Base-by-base conservation (phyloP, 805 yeast genomes). In the Wickerhamiella sergipiensis region DNA sequence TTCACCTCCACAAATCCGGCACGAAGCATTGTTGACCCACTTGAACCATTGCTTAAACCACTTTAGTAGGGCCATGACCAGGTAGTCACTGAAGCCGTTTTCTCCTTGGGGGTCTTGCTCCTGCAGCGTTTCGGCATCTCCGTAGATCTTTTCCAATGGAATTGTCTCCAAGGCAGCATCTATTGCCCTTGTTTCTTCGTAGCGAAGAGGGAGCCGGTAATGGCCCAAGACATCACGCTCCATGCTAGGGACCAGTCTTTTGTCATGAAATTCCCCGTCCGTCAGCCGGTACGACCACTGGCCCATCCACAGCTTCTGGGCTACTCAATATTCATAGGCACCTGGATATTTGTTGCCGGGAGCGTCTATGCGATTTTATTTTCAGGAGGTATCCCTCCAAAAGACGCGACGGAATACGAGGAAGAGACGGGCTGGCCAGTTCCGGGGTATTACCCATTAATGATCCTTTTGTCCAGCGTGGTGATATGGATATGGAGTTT, bases 1-100 rank as follows among this genome's bases (percentile, higher is more conserved):
- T 26, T 74, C 70, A 49, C 69, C 59, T n/a, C 70, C 72, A 63
- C 95, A 84, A 0, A 48, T 48, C 0, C 68, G 61, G 57, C 95
- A 85, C 10, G 69, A 62, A 0, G 92, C 87, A 38, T 73, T 73
- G 59, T 83, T 83, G 8, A 85, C 80, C 97, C 97, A 90, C 24
- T 67, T 70, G 68, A 90, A 90, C 68, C 85, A 88, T 40, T 79
- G 70, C 58, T 86, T 87, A 69, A 82, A 90, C 81, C 86, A 83
- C 46, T 53, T 65, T 13, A 83, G 65, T 31, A 81, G 61, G 53
- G 77, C 83, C 54, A 69, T 70, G 0, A 83, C 82, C 2, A 83
- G 55, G 26, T 73, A 67, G 60, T 83, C 90, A 39, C 76, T 73
- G 51, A 77, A 72, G 17, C 76, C 73, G 57, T 69, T 67, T 22